Conservation (phyloP, 225 moss, liverwort and hornwort genomes). For the Asterella californica region DNA sequence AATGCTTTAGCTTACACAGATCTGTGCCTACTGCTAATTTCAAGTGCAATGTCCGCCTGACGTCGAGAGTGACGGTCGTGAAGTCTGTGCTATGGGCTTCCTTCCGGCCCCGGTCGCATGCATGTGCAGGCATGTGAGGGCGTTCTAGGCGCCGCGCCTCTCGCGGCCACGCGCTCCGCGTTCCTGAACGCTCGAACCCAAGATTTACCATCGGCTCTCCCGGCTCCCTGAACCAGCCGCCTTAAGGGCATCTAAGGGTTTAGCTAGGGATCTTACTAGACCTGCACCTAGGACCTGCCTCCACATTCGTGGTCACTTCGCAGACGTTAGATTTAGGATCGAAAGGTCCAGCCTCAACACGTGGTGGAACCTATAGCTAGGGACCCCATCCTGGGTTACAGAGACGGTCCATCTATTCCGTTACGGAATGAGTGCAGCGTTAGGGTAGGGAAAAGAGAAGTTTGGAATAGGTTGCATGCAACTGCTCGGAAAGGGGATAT, state of each 20-base stretch:
- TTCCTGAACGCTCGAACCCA: background rate
- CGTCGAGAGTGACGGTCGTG: background rate
- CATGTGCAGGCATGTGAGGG: slow-evolving; percentile 17
- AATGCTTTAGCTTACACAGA: too few species aligned
- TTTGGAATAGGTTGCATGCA: too few species aligned
- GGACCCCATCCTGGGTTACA: background rate
- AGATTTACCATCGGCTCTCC: background rate
- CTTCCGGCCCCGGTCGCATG: background rate
- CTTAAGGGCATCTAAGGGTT: too few species aligned
- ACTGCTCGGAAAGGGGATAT: too few species aligned
- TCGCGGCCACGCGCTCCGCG: slow-evolving; percentile 11
- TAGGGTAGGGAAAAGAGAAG: too few species aligned
- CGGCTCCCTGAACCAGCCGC: background rate
- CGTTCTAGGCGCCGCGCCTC: slow-evolving; percentile 13
- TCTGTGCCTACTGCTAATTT: too few species aligned
- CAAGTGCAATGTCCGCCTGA: background rate
- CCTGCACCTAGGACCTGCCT: background rate
- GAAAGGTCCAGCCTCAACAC: background rate
- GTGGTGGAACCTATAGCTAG: background rate
- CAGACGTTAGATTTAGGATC: background rate
- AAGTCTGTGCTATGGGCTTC: background rate
- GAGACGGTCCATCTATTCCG: background rate
- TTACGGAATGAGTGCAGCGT: background rate
- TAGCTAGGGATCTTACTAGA: background rate
- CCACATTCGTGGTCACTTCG: background rate